A percentile compares a stretch with the other conserved stretches of the same genome.
These are phyloP conservation scores for Aspergillus fischeri DNA, from an alignment of 2,329 filamentous ascomycete genomes.

Conservation along the genomic window DNA sequence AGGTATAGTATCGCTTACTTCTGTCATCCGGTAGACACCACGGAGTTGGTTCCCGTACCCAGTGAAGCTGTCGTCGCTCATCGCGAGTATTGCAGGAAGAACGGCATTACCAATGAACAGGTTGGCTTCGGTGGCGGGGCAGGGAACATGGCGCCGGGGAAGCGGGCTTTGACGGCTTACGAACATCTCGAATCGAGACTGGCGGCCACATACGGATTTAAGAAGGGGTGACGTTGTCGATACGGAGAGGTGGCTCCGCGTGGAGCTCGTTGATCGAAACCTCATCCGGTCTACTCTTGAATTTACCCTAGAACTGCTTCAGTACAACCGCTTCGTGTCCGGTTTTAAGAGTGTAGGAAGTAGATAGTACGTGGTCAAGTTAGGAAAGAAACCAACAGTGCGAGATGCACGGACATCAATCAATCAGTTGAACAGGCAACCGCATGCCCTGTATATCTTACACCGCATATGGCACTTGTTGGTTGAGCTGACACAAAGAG, in stretches of 20 bases:
- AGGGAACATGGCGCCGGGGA: constrained; percentile 27
- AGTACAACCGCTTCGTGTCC: background rate
- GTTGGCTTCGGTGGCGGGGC: constrained; percentile 41
- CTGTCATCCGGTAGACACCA: constrained; percentile 57
- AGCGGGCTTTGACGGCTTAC: constrained; percentile 50
- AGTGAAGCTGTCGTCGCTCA: constrained; percentile 46
- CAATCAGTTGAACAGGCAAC: background rate
- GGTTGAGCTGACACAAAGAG: background rate
- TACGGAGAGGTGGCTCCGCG: background rate
- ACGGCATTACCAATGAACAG: constrained; percentile 28
- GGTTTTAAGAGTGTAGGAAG: background rate
- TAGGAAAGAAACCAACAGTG: background rate
- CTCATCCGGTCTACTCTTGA: background rate
- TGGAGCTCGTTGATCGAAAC: background rate
- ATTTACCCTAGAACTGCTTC: background rate
- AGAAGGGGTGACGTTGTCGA: constrained; percentile 12
- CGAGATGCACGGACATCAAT: background rate
- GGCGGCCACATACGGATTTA: constrained; percentile 54
- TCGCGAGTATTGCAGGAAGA: constrained; percentile 26
- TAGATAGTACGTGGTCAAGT: background rate
- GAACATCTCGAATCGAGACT: constrained; percentile 57
- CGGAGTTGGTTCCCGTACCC: constrained; percentile 52
- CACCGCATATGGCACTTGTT: background rate
- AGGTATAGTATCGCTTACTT: constrained; percentile 61
- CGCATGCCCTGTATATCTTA: background rate